These are phyloP conservation scores for Phytophthora aleatoria DNA, from an alignment of 352 stramenopile genomes.

Conservation along the genomic window DNA sequence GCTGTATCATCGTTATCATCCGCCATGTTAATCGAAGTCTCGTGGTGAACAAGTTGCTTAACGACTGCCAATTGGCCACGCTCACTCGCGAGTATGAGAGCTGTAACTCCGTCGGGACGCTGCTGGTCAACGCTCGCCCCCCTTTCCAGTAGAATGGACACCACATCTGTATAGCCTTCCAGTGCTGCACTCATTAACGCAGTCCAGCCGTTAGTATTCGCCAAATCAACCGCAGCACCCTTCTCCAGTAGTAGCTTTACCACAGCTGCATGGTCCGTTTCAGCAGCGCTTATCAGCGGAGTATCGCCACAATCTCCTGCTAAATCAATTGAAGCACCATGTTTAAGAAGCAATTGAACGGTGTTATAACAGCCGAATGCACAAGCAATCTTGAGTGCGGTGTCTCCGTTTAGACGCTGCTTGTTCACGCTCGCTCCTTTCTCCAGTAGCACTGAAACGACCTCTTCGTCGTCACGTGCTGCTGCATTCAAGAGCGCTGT, in stretches of 20 bases:
- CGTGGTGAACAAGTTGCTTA: conserved; percentile 4
- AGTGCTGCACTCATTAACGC: conserved; percentile 4
- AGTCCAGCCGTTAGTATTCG: conserved; percentile 5
- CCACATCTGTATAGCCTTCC: conserved; percentile 3
- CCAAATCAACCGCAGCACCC: conserved; percentile 1
- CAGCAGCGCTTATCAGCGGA: conserved; percentile 9
- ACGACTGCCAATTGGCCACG: not conserved
- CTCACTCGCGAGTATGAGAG: conserved; percentile 5
- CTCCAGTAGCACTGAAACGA: conserved; percentile 6
- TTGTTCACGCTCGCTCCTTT: conserved; percentile 13
- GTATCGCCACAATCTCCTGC: conserved; percentile 1
- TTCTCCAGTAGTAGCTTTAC: conserved; percentile 6
- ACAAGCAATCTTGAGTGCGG: conserved; percentile 4
- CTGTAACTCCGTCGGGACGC: not conserved
- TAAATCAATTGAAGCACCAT: conserved; percentile 14
- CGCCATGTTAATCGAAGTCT: conserved; percentile 1
- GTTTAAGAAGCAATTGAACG: conserved; percentile 9
- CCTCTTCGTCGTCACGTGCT: not conserved
- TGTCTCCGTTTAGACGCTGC: not conserved
- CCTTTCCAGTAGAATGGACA: conserved; percentile 9
- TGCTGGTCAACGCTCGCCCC: conserved; percentile 3
- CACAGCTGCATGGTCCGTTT: conserved; percentile 1
- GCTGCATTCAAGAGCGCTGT: conserved; percentile 5
- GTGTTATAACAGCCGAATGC: not conserved
- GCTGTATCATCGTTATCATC: conserved; percentile 10